Conservation (phyloP, 2,329 filamentous ascomycete species). For the Claviceps arundinis region DNA sequence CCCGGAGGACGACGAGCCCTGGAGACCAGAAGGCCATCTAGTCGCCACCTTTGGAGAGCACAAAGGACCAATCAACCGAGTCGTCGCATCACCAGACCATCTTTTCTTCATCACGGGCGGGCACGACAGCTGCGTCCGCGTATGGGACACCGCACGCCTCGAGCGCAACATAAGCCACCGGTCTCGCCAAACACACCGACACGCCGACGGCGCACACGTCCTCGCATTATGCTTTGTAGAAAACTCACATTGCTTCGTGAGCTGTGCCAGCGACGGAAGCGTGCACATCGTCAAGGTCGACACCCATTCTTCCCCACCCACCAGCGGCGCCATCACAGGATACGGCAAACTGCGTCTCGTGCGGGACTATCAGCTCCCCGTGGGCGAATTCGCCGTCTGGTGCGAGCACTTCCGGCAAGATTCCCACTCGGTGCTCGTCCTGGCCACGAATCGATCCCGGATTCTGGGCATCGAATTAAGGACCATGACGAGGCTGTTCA, state of each 20-base stretch:
- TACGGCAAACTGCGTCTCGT: slow-evolving; percentile 69
- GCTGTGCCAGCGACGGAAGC: slow-evolving; percentile 78
- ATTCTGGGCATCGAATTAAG: slow-evolving; percentile 77
- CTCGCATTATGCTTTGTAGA: slow-evolving; percentile 83
- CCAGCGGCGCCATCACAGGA: slow-evolving; percentile 38
- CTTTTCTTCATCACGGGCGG: slow-evolving; percentile 89
- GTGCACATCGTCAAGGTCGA: slow-evolving; percentile 81
- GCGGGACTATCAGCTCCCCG: slow-evolving; percentile 65
- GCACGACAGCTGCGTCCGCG: slow-evolving; percentile 77
- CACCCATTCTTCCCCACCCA: slow-evolving; percentile 20
- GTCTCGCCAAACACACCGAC: slow-evolving; percentile 73
- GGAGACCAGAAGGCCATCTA: slow-evolving; percentile 73
- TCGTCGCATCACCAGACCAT: slow-evolving; percentile 78
- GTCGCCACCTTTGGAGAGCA: slow-evolving; percentile 88
- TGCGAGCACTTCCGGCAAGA: slow-evolving; percentile 84
- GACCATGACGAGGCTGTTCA: slow-evolving; percentile 71
- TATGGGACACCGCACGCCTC: slow-evolving; percentile 84
- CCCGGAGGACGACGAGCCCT: slow-evolving; percentile 29
- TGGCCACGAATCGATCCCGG: slow-evolving; percentile 77
- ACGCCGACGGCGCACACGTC: slow-evolving; percentile 57
- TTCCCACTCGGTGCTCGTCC: slow-evolving; percentile 63
- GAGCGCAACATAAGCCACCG: slow-evolving; percentile 85
- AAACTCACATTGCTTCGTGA: slow-evolving; percentile 85
- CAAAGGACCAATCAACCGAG: slow-evolving; percentile 64
- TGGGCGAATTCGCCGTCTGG: slow-evolving; percentile 72